Evolutionary conservation across 2,329 filamentous ascomycete genomes (phyloP).

Genomic region (Pseudodiploospora longispora): DNA sequence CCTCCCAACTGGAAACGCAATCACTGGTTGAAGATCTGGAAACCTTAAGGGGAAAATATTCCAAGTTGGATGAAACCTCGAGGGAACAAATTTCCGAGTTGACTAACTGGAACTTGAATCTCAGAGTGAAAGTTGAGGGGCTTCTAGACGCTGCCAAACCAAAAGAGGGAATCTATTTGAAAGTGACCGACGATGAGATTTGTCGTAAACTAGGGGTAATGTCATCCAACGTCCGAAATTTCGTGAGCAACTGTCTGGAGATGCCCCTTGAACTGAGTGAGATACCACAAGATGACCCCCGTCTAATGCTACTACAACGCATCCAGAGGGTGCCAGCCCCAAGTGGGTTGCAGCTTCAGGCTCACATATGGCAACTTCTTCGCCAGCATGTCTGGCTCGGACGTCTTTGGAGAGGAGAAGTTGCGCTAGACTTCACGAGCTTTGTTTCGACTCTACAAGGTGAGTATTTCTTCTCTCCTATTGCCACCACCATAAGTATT

Average conservation of each 20-base stretch:
- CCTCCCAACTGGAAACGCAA: no score
- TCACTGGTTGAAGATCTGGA: no score
- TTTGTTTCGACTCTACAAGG: background rate
- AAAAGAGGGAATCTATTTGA: background rate
- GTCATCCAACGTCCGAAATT: background rate
- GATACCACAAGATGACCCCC: background rate
- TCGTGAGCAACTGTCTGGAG: background rate
- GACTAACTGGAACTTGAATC: no score
- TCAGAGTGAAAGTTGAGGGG: background rate
- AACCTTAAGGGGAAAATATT: no score
- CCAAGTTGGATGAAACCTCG: no score
- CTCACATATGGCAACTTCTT: background rate
- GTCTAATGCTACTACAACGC: background rate
- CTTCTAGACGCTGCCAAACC: background rate
- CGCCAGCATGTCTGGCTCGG: background rate
- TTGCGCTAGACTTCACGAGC: background rate
- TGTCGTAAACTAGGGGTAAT: background rate
- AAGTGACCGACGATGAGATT: conserved; percentile 1
- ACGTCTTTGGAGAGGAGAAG: background rate
- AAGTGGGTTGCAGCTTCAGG: background rate
- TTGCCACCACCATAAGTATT: background rate
- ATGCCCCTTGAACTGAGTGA: background rate
- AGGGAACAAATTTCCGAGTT: no score
- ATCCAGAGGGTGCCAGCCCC: background rate
- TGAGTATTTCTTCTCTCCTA: background rate